Conservation (phyloP, 2,329 filamentous ascomycete genomes). For the Xenosphaeropsis pyriputrescens region DNA sequence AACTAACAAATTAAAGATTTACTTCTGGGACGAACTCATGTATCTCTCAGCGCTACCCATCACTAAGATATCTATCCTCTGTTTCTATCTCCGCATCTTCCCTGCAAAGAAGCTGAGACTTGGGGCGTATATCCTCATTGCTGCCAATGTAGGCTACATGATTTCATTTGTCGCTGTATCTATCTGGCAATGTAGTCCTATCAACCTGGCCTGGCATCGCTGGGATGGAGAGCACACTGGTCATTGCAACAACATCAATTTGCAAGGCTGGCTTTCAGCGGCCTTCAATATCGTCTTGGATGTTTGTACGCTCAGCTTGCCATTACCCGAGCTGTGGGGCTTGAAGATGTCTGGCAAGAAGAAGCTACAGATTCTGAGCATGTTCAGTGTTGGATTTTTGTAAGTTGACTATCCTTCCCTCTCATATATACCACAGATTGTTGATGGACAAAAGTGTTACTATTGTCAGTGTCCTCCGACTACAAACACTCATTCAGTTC, state of each 20-base stretch:
- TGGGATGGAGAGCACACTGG: slow-evolving; percentile 34
- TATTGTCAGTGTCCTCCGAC: slow-evolving; percentile 11
- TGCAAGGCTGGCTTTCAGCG: slow-evolving; percentile 34
- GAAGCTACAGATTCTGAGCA: slow-evolving; percentile 31
- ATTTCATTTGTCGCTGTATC: slow-evolving; percentile 12
- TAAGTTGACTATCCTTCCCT: slow-evolving; percentile 4
- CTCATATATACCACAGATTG: background rate
- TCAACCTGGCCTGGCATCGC: slow-evolving; percentile 34
- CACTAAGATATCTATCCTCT: slow-evolving; percentile 34
- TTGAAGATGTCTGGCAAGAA: slow-evolving; percentile 30
- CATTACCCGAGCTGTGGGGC: slow-evolving; percentile 26
- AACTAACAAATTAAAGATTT: slow-evolving; percentile 9
- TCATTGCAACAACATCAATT: slow-evolving; percentile 31
- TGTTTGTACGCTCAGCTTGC: slow-evolving; percentile 33
- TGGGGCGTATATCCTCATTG: slow-evolving; percentile 1
- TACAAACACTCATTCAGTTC: slow-evolving; percentile 10
- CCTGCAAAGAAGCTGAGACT: slow-evolving; percentile 13
- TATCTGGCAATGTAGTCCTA: slow-evolving; percentile 17
- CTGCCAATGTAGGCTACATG: slow-evolving; percentile 12
- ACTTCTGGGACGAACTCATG: slow-evolving; percentile 26
- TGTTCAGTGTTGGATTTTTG: slow-evolving; percentile 35
- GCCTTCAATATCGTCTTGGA: slow-evolving; percentile 37
- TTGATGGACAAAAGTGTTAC: slow-evolving; percentile 8
- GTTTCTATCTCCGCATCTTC: slow-evolving; percentile 42
- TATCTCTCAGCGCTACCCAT: slow-evolving; percentile 31